Percentiles rank a stretch among this genome's conserved stretches.
These are phyloP conservation scores for Sesbania bispinosa DNA, from an alignment of 306 rosid genomes.

Conservation along the genomic window DNA sequence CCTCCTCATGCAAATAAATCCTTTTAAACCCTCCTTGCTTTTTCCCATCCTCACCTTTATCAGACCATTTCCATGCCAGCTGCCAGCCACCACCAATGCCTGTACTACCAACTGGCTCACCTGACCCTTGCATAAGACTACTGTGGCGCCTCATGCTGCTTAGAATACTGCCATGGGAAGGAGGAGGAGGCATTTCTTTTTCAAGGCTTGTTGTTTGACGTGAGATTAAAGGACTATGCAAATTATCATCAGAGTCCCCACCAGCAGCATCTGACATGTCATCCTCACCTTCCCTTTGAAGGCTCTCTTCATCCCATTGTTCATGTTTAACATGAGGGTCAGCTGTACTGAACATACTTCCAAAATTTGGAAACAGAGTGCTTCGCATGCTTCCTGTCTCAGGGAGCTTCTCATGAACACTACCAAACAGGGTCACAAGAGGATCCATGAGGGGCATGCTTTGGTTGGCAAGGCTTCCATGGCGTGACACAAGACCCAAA, in stretches of 20 bases:
- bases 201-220: conserved; percentile 86
- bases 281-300: conserved; percentile 67
- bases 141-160: conserved; percentile 74
- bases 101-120: conserved; percentile 65
- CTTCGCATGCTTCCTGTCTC: conserved; percentile 65
- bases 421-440: conserved; percentile 71
- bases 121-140: conserved; percentile 77
- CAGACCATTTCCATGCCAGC: conserved; percentile 95
- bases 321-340: conserved; percentile 56
- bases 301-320: conserved; percentile 86
- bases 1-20: conserved; percentile 82
- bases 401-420: conserved; percentile 70
- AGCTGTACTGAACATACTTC: conserved; percentile 81
- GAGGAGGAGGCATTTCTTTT: conserved; percentile 66
- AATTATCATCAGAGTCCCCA: conserved; percentile 76
- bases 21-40: conserved; percentile 74
- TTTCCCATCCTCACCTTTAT: conserved; percentile 62
- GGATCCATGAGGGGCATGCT: conserved; percentile 71
- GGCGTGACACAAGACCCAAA: conserved; percentile 73
- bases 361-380: conserved; percentile 65
- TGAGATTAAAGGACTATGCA: conserved; percentile 83
- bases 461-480: conserved; percentile 76
- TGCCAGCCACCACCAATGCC: conserved; percentile 98
- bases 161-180: conserved; percentile 66
- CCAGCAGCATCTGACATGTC: conserved; percentile 57